Base-by-base conservation (phyloP, 345 rosid genomes). In the Euphorbia pulcherrima region DNA sequence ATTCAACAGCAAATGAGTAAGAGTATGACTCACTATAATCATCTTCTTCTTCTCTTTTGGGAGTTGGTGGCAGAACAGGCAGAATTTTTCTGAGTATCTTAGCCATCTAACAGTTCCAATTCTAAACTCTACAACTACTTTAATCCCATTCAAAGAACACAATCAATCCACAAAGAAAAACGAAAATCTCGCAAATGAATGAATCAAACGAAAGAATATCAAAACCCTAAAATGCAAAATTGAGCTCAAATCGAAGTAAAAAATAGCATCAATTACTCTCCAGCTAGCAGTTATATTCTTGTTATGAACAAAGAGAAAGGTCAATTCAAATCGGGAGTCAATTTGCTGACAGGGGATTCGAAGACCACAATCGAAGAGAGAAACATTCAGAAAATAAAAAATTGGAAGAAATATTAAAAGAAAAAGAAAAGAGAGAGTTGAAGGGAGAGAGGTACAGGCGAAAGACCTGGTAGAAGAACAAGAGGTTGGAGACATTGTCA, bases 1-100 rank as follows among this genome's bases (percentile, higher is more conserved):
- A 91, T 88, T 79, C 90, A 8, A 26, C 6, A 2, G 99, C 96
- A 69, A 94, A 78, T 26, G 99, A 94, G 76, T 82, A 94, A 26
- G 27, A 29, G 33, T 77, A 48, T 67, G 30, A 33, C 44, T 68
- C 79, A 51, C 83, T 33, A 29, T 76, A 62, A 44, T 51, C 89
- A 59, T 75, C 75, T 33, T 72, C 80, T 14, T 70, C 71, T 67
- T 62, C 77, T 21, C 4, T 9, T 44, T n/a, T 50, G n/a, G 24
- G 24, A 50, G 55, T 50, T 9, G 88, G 68, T 53, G 80, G 55
- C 33, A 54, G 78, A 54, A 76, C 40, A 71, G 85, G 84, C 73
- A 86, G 44, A 13, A 90, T 21, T 77, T 86, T 89, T 48, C 85
- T 82, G 52, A 89, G 67, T 51, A 83, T 48, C 52, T 76, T 59